These are phyloP conservation scores for Piper longum DNA, from an alignment of 164 flowering plant species.

Conservation along the genomic window DNA sequence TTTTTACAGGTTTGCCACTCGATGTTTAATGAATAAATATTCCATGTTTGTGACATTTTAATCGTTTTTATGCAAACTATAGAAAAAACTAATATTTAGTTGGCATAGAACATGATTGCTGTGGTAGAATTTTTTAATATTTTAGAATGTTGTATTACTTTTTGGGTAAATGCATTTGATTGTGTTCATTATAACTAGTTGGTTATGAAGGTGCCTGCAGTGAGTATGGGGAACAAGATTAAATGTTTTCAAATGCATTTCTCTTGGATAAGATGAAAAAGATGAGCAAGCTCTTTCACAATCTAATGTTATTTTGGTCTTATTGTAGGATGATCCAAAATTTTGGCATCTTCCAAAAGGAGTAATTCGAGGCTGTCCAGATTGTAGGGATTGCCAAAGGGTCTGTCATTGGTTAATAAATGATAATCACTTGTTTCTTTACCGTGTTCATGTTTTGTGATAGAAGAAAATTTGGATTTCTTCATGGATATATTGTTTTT, in stretches of 20 bases:
- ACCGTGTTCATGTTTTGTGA: neutral
- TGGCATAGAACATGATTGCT: too few species aligned
- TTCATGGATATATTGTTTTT: neutral
- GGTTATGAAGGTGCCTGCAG: neutral
- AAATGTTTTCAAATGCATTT: too few species aligned
- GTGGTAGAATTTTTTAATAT: too few species aligned
- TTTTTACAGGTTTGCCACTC: too few species aligned
- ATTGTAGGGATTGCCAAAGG: slow-evolving; percentile 81
- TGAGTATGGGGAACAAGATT: neutral
- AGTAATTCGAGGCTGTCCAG: slow-evolving; percentile 72
- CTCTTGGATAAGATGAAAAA: neutral
- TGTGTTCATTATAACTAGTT: neutral
- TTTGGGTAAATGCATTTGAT: too few species aligned
- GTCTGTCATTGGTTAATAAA: slow-evolving; percentile 13
- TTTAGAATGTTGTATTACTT: too few species aligned
- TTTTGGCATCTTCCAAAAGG: slow-evolving; percentile 61
- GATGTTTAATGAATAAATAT: too few species aligned
- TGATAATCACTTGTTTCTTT: too few species aligned
- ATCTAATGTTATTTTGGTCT: slow-evolving; percentile 2
- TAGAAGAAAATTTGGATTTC: neutral
- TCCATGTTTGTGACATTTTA: too few species aligned
- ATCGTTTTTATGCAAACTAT: too few species aligned
- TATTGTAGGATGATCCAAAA: slow-evolving; percentile 25
- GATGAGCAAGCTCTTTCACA: neutral
- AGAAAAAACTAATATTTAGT: too few species aligned